Evolutionary conservation across 306 rosid genomes (phyloP).

Genomic region (Prunus armeniaca): DNA sequence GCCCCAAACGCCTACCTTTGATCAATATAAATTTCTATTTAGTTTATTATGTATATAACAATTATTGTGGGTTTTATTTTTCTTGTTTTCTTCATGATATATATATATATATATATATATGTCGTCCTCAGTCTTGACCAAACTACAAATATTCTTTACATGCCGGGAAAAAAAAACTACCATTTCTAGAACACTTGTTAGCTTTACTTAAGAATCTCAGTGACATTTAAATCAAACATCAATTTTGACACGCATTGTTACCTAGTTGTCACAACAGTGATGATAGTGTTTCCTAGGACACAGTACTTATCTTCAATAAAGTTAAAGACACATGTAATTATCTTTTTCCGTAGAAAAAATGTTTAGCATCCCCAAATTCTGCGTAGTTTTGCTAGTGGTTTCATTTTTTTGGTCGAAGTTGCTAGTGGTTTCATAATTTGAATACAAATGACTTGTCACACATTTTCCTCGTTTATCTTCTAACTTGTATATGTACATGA

Average conservation of each 20-base stretch:
- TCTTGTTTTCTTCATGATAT: constrained; percentile 1
- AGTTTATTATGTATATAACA: not conserved
- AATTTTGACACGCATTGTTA: no score
- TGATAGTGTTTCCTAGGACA: no score
- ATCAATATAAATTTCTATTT: not conserved
- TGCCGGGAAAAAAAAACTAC: not conserved
- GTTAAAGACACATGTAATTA: not conserved
- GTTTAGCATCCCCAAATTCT: not conserved
- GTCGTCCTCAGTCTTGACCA: constrained; percentile 1
- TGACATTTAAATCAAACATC: not conserved
- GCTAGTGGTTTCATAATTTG: no score
- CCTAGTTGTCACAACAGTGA: no score
- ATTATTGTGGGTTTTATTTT: constrained; percentile 4
- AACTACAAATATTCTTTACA: constrained; percentile 9
- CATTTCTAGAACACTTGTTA: no score
- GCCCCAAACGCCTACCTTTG: constrained; percentile 12
- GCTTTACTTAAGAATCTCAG: not conserved
- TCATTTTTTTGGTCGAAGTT: no score
- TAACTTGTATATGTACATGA: no score
- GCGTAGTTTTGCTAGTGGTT: not conserved
- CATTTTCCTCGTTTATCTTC: no score
- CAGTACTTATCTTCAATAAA: not conserved
- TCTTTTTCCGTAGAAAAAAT: not conserved
- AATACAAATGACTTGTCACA: no score
- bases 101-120: no score